Conservation (phyloP, 441 rosid species). For the Capsella rubella region DNA sequence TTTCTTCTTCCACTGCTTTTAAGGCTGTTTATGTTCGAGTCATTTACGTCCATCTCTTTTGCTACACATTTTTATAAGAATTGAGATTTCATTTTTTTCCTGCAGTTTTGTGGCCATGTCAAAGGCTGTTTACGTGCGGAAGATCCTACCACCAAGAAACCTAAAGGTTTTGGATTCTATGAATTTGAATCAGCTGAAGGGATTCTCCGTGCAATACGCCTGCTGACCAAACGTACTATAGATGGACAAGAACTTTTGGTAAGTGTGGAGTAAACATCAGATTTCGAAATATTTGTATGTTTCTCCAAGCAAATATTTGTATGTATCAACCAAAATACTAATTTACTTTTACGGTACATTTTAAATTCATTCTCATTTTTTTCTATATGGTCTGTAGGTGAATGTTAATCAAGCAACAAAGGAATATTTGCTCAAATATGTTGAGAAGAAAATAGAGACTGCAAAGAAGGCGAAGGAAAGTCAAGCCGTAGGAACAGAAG, state of each 20-base stretch:
- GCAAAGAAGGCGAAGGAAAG: conserved; percentile 67
- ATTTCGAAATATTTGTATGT: conserved; percentile 14
- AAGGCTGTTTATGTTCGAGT: conserved; percentile 20
- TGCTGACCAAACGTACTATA: conserved; percentile 83
- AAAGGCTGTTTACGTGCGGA: conserved; percentile 92
- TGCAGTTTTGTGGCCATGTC: conserved; percentile 93
- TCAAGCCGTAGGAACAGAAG: conserved; percentile 52
- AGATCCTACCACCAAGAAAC: conserved; percentile 83
- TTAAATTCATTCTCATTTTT: conserved; percentile 2
- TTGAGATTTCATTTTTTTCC: conserved; percentile 34
- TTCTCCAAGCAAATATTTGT: conserved; percentile 11
- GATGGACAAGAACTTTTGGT: conserved; percentile 97
- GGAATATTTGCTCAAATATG: conserved; percentile 82
- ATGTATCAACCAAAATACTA: conserved; percentile 15
- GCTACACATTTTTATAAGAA: conserved; percentile 9
- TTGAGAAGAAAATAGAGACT: conserved; percentile 79
- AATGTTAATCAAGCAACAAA: conserved; percentile 94
- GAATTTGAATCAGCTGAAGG: conserved; percentile 99
- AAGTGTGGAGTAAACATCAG: conserved; percentile 42
- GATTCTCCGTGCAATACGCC: conserved; percentile 92
- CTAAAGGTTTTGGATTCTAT: conserved; percentile 93
- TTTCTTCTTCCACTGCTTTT: conserved; percentile 3
- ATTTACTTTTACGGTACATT: conserved; percentile 6
- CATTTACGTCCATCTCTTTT: conserved; percentile 5
- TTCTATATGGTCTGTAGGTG: conserved; percentile 52